These are phyloP conservation scores for Hemerocallis citrina DNA, from an alignment of 106 monocot genomes.

Conservation along the genomic window DNA sequence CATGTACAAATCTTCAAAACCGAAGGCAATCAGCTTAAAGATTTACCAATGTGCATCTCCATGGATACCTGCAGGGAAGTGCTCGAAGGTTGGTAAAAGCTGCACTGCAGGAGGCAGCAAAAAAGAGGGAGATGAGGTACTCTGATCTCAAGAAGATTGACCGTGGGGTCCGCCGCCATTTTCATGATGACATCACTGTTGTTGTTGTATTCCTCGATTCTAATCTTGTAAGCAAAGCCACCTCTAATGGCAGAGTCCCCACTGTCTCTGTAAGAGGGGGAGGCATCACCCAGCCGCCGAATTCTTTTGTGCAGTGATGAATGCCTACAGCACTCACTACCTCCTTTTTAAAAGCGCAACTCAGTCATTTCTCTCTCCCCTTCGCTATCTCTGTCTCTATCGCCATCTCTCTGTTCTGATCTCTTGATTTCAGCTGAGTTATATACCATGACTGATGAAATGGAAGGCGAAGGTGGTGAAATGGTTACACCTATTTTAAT, in stretches of 20 bases:
- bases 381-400: too few species aligned
- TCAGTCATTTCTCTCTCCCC: too few species aligned
- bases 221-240: constrained; percentile 15
- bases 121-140: constrained; percentile 28
- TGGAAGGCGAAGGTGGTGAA: too few species aligned
- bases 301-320: neutral
- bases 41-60: too few species aligned
- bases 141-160: constrained; percentile 19
- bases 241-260: neutral
- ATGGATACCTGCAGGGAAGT: constrained; percentile 12
- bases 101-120: constrained; percentile 13
- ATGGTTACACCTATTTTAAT: too few species aligned
- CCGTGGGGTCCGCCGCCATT: constrained; percentile 14
- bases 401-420: too few species aligned
- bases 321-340: constrained; percentile 23
- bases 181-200: constrained; percentile 24
- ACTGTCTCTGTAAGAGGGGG: constrained; percentile 15
- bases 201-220: constrained; percentile 17
- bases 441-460: too few species aligned
- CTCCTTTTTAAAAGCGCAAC: too few species aligned
- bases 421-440: too few species aligned
- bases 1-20: too few species aligned
- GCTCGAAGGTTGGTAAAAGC: constrained; percentile 19
- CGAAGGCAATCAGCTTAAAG: too few species aligned
- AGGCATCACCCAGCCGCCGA: constrained; percentile 2